Evolutionary conservation across 78 protist species (phyloP).

Genomic region (Speleostelium caveatum): DNA sequence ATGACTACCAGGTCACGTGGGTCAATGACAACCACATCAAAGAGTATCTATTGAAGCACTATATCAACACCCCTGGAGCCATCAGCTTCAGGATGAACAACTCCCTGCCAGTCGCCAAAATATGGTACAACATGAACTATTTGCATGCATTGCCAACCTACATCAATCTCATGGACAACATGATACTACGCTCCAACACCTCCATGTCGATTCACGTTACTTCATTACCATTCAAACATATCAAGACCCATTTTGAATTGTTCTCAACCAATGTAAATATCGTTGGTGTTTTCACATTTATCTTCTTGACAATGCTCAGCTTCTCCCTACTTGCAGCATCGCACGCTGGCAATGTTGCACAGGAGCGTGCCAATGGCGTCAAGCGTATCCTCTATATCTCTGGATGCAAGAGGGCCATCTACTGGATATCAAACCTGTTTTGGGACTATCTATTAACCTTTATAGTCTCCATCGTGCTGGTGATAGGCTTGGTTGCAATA

Average conservation of each 20-base stretch:
- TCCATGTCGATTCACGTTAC: not conserved
- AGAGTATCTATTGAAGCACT: conserved; percentile 2
- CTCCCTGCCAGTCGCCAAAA: not conserved
- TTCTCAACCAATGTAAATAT: not conserved
- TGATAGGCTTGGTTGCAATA: not conserved
- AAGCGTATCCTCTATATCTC: conserved; percentile 19
- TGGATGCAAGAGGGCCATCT: conserved; percentile 9
- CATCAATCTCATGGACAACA: not conserved
- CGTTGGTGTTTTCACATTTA: conserved; percentile 11
- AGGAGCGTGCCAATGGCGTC: not conserved
- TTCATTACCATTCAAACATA: conserved; percentile 23
- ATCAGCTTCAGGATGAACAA: not conserved
- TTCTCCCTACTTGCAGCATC: conserved; percentile 23
- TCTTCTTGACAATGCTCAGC: conserved; percentile 1
- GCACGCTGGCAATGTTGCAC: not conserved
- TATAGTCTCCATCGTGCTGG: not conserved
- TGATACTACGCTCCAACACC: not conserved
- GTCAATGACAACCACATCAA: not conserved
- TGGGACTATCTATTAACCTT: conserved; percentile 11
- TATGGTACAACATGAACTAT: not conserved
- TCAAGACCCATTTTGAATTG: not conserved
- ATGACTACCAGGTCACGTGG: too few species aligned
- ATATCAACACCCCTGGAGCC: not conserved
- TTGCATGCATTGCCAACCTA: not conserved
- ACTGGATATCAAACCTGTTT: conserved; percentile 27